These are phyloP conservation scores for Allium fistulosum DNA, from an alignment of 106 monocot species.

Conservation along the genomic window DNA sequence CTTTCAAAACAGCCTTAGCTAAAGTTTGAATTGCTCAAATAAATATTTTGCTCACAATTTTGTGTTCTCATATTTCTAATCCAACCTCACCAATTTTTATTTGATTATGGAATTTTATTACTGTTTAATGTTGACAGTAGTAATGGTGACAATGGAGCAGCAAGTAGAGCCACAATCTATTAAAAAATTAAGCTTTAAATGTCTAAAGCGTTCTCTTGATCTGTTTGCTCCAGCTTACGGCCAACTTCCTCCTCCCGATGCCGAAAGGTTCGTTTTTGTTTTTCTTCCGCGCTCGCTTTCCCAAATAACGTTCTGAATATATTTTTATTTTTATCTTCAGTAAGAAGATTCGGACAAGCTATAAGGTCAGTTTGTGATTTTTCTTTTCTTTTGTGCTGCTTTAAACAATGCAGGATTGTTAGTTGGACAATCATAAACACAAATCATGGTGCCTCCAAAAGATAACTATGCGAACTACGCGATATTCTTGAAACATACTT, in stretches of 20 bases:
- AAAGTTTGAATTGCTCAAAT: too few relatives aligned
- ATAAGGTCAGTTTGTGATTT: constrained; percentile 47
- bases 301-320: neutral
- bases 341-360: constrained; percentile 67
- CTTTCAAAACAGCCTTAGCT: too few relatives aligned
- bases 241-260: constrained; percentile 45
- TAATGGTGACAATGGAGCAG: constrained; percentile 26
- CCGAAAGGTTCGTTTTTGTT: constrained; percentile 40
- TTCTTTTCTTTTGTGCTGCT: neutral
- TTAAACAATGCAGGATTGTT: neutral
- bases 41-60: too few relatives aligned
- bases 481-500: too few relatives aligned
- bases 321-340: constrained; percentile 20
- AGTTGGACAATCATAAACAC: too few relatives aligned
- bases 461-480: too few relatives aligned
- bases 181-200: constrained; percentile 93
- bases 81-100: too few relatives aligned
- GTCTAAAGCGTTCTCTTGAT: constrained; percentile 89
- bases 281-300: too few relatives aligned
- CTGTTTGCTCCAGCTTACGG: constrained; percentile 74
- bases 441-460: too few relatives aligned
- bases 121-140: neutral
- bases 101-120: too few relatives aligned
- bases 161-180: constrained; percentile 94
- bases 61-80: too few relatives aligned